Conservation (phyloP, 495 filamentous ascomycete species). For the Clavariopsis aquatica region DNA sequence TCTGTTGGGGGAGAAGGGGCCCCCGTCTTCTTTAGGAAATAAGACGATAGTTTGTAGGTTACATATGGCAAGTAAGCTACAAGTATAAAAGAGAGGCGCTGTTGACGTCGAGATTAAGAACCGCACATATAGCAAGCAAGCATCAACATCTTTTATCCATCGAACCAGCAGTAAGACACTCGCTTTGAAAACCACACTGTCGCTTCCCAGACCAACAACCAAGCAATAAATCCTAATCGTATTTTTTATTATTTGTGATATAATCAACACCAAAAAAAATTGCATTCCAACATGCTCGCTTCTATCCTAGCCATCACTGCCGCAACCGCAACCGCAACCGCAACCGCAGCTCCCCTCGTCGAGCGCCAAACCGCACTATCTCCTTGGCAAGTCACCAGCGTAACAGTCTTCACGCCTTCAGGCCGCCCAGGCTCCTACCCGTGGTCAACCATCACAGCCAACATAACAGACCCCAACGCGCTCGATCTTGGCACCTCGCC, state of each 20-base stretch:
- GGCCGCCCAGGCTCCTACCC: constrained; percentile 28
- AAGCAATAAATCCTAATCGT: neutral
- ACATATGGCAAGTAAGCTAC: neutral
- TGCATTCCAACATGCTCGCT: constrained; percentile 10
- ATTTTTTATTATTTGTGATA: too few species aligned
- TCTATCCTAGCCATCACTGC: neutral
- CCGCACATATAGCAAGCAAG: too few species aligned
- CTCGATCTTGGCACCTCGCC: constrained; percentile 15
- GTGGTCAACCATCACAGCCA: constrained; percentile 26
- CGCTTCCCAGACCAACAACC: neutral
- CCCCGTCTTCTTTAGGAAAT: neutral
- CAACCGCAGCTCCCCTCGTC: constrained; percentile 4
- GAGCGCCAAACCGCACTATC: constrained; percentile 8
- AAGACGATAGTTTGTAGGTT: neutral
- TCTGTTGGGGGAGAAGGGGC: too few species aligned
- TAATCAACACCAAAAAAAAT: constrained; percentile 3
- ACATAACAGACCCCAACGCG: constrained; percentile 24
- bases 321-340: neutral
- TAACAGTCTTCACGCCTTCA: constrained; percentile 7
- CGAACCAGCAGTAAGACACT: neutral
- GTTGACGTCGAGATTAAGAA: neutral
- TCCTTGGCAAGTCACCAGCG: constrained; percentile 25
- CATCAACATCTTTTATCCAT: neutral
- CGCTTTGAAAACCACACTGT: neutral
- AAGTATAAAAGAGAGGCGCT: neutral